Conservation (phyloP, 2,329 filamentous ascomycete genomes). For the Thyridium curvatum region DNA sequence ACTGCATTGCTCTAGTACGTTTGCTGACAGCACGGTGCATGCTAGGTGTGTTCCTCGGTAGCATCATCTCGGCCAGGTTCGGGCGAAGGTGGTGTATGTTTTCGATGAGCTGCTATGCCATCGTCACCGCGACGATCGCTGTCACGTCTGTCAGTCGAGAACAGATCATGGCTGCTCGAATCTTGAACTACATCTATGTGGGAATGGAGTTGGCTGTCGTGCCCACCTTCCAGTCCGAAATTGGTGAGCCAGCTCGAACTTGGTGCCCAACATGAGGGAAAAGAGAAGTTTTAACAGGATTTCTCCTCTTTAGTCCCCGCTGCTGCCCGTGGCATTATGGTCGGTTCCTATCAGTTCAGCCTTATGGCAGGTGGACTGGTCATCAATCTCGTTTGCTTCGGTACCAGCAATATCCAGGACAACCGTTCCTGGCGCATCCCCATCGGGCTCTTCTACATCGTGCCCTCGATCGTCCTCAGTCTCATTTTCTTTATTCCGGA, state of each 20-base stretch:
- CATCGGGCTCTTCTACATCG: constrained; percentile 23
- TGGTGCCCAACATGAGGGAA: too few relatives aligned
- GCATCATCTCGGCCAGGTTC: constrained; percentile 18
- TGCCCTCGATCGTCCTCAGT: constrained; percentile 19
- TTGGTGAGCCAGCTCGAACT: constrained; percentile 4
- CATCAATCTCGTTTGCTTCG: constrained; percentile 17
- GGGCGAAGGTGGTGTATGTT: constrained; percentile 29
- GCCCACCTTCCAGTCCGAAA: constrained; percentile 26
- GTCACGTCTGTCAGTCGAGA: constrained; percentile 19
- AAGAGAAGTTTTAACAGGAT: too few relatives aligned
- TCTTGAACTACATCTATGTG: constrained; percentile 29
- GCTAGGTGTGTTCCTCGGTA: constrained; percentile 18
- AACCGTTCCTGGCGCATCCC: constrained; percentile 26
- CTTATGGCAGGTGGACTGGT: constrained; percentile 15
- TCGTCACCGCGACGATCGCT: constrained; percentile 21
- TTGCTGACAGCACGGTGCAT: background rate
- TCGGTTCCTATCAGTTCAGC: constrained; percentile 26
- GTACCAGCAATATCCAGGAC: constrained; percentile 18
- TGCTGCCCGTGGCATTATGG: constrained; percentile 21
- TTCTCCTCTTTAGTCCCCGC: constrained; percentile 10
- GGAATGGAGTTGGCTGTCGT: constrained; percentile 31
- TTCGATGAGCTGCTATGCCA: constrained; percentile 26
- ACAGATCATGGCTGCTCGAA: constrained; percentile 26
- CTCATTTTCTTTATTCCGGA: constrained; percentile 21
- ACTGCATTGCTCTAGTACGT: too few relatives aligned